Conservation (phyloP, 179 eudicot species). For the Beta lomatogona region DNA sequence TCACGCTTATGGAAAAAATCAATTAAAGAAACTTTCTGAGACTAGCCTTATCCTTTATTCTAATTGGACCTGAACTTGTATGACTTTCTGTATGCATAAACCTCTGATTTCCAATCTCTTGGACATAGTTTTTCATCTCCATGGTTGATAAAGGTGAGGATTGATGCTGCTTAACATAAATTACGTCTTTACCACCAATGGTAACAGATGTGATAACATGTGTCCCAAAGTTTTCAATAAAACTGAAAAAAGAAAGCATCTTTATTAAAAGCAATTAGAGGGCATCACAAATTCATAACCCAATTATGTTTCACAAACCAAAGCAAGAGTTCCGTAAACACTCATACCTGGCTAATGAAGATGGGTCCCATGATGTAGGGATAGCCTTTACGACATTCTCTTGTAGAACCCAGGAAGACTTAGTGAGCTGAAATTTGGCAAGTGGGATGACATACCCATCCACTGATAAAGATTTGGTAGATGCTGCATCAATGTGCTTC, state of each 20-base stretch:
- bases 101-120: slow-evolving; percentile 83
- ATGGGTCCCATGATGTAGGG: slow-evolving; percentile 85
- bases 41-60: slow-evolving; percentile 78
- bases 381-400: slow-evolving; percentile 70
- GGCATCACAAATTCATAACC: neutral
- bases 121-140: slow-evolving; percentile 80
- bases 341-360: slow-evolving; percentile 72
- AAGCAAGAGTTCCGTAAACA: slow-evolving; percentile 18
- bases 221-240: slow-evolving; percentile 84
- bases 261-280: neutral
- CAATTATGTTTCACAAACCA: neutral
- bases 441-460: slow-evolving; percentile 79
- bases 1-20: neutral
- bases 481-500: slow-evolving; percentile 64
- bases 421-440: slow-evolving; percentile 58
- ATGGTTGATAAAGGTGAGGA: slow-evolving; percentile 66
- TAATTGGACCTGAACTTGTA: slow-evolving; percentile 78
- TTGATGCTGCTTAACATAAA: slow-evolving; percentile 77
- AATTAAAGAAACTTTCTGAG: slow-evolving; percentile 30
- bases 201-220: slow-evolving; percentile 88
- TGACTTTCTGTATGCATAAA: slow-evolving; percentile 57
- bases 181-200: slow-evolving; percentile 90
- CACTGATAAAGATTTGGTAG: slow-evolving; percentile 71
- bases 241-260: slow-evolving; percentile 43
- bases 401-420: slow-evolving; percentile 49